Percentiles rank a stretch among this genome's conserved stretches.
phyloP scores from a whole-genome alignment of 768 basidiomycete species.

The Boletus sp. region DNA sequence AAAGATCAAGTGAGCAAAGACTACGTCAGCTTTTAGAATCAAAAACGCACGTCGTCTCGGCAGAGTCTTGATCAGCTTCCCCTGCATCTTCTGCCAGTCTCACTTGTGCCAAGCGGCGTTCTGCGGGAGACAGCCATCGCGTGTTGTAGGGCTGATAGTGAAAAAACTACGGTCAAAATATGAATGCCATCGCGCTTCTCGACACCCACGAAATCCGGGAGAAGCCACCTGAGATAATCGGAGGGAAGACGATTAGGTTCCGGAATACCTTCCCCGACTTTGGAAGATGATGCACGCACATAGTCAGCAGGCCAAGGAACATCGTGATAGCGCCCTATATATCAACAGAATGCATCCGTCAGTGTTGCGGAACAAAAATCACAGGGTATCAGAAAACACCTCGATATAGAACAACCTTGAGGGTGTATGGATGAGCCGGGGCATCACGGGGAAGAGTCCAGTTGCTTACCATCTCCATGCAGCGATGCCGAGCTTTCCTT shows the following conservation, averaged over 20 bases:
- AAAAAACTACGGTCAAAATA: not conserved
- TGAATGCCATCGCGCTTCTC: not conserved
- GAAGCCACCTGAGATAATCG: slow-evolving; percentile 43
- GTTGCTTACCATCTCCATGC: slow-evolving; percentile 67
- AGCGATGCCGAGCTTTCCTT: slow-evolving; percentile 61
- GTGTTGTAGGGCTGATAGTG: slow-evolving; percentile 55
- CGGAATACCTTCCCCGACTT: not conserved
- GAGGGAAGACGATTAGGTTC: not conserved
- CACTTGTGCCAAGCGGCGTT: slow-evolving; percentile 61
- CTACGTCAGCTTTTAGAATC: not conserved
- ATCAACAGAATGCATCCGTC: not conserved
- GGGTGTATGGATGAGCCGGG: not conserved
- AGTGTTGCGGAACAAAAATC: not conserved
- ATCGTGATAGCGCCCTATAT: slow-evolving; percentile 63
- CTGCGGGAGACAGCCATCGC: slow-evolving; percentile 50
- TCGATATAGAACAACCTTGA: slow-evolving; percentile 70
- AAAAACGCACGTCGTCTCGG: slow-evolving; percentile 13
- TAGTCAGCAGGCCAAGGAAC: slow-evolving; percentile 50
- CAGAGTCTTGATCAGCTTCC: slow-evolving; percentile 56
- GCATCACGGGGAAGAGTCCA: not conserved
- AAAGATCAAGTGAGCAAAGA: not conserved
- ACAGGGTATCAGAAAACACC: slow-evolving; percentile 28
- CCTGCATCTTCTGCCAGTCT: slow-evolving; percentile 68
- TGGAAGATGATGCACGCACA: slow-evolving; percentile 34
- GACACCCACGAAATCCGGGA: slow-evolving; percentile 56